These are phyloP conservation scores for Chamaenerion angustifolium DNA, from an alignment of 345 rosid genomes.

Conservation along the genomic window DNA sequence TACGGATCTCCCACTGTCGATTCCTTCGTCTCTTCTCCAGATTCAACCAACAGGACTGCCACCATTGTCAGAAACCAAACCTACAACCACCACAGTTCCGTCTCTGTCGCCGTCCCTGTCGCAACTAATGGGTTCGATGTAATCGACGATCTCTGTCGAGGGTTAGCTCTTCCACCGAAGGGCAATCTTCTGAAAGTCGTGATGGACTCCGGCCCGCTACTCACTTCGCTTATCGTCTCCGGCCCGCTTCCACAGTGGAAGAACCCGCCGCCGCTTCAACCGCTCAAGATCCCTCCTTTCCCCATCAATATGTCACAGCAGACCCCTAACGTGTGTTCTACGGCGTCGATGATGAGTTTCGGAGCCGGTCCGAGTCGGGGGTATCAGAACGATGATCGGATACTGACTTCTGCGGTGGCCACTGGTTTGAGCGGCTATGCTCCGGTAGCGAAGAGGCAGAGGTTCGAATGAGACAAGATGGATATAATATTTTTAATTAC, in stretches of 20 bases:
- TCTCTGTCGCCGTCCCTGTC: no score
- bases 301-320: slow-evolving; percentile 2
- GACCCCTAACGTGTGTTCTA: slow-evolving; percentile 26
- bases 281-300: slow-evolving; percentile 9
- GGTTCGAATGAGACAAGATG: slow-evolving; percentile 27
- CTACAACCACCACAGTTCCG: no score
- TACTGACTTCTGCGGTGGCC: neutral
- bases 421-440: slow-evolving; percentile 7
- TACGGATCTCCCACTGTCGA: slow-evolving; percentile 39
- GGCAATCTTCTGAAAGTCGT: slow-evolving; percentile 32
- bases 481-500: neutral
- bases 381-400: slow-evolving; percentile 10
- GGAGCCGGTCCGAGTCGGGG: slow-evolving; percentile 15
- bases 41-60: slow-evolving; percentile 20
- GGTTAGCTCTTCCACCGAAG: slow-evolving; percentile 30
- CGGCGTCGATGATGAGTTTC: slow-evolving; percentile 36
- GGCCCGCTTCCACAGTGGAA: slow-evolving; percentile 31
- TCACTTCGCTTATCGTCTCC: slow-evolving; percentile 18
- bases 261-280: slow-evolving; percentile 28
- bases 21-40: slow-evolving; percentile 68
- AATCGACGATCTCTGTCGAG: slow-evolving; percentile 39
- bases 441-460: slow-evolving; percentile 42
- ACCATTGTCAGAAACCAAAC: no score
- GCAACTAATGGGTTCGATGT: slow-evolving; percentile 23
- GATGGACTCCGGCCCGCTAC: slow-evolving; percentile 20